Evolutionary conservation across 495 filamentous ascomycete genomes (phyloP).

Genomic region (Massariosphaeria phaeospora): DNA sequence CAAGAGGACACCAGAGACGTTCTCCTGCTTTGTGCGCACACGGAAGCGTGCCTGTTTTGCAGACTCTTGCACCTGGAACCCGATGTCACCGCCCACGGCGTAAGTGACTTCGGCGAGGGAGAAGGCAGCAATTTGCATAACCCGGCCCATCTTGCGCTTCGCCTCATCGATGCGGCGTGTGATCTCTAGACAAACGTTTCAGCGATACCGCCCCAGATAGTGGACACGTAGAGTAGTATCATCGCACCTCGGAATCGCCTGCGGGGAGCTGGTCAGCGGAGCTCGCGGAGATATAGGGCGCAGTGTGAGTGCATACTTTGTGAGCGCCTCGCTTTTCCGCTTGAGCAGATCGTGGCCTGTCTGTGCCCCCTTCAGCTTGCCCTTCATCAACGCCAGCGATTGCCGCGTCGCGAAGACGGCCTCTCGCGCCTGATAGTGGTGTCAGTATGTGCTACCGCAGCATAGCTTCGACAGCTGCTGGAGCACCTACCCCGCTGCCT

Average conservation of each 20-base stretch:
- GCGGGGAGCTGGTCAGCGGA: conserved; percentile 11
- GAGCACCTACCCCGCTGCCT: conserved; percentile 52
- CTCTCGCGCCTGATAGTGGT: conserved; percentile 63
- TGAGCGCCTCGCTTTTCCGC: conserved; percentile 45
- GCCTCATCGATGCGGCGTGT: conserved; percentile 96
- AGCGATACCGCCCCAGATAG: conserved; percentile 5
- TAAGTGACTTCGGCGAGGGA: conserved; percentile 97
- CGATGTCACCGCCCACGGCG: conserved; percentile 91
- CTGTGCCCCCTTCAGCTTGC: conserved; percentile 90
- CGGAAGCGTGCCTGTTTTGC: conserved; percentile 89
- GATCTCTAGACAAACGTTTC: conserved; percentile 60
- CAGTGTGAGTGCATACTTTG: conserved; percentile 37
- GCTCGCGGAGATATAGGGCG: neutral
- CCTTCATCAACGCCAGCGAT: conserved; percentile 94
- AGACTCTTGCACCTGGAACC: conserved; percentile 95
- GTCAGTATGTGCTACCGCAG: conserved; percentile 16
- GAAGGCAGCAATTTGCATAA: conserved; percentile 98
- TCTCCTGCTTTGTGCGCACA: conserved; percentile 91
- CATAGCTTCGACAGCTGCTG: conserved; percentile 31
- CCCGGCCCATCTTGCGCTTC: conserved; percentile 98
- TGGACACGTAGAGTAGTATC: neutral
- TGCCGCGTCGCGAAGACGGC: conserved; percentile 97
- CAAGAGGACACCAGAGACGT: conserved; percentile 92
- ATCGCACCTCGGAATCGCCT: conserved; percentile 80
- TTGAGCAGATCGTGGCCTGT: conserved; percentile 46